Evolutionary conservation across 768 basidiomycete species (phyloP).

Genomic region (Gyrodon lividus): DNA sequence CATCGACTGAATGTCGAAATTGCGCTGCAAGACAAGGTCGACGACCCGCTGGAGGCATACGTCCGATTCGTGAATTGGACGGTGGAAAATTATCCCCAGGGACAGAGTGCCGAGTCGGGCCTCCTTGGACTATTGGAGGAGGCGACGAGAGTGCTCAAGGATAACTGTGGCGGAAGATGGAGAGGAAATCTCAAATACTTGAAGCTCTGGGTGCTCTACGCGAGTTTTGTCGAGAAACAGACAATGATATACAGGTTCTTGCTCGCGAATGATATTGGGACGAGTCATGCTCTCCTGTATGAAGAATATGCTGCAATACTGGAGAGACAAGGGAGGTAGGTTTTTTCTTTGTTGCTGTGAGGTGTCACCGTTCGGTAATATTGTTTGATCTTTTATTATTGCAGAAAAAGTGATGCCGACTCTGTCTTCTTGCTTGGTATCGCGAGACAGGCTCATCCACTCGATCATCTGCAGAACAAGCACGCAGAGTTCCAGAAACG

Average conservation of each 20-base stretch:
- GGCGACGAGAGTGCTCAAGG: conserved; percentile 82
- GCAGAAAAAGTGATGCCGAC: conserved; percentile 86
- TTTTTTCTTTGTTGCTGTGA: conserved; percentile 24
- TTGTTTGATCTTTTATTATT: not conserved
- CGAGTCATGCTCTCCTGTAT: conserved; percentile 75
- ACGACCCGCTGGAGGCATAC: conserved; percentile 84
- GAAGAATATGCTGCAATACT: conserved; percentile 88
- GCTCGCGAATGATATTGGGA: conserved; percentile 88
- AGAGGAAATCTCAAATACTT: conserved; percentile 81
- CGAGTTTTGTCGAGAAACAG: conserved; percentile 87
- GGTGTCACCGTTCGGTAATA: conserved; percentile 26
- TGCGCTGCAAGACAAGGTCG: conserved; percentile 71
- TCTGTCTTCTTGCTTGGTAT: conserved; percentile 86
- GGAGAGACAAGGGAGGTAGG: conserved; percentile 80
- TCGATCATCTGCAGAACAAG: conserved; percentile 75
- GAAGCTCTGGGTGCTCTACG: conserved; percentile 92
- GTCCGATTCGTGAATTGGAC: conserved; percentile 88
- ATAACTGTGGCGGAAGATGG: conserved; percentile 72
- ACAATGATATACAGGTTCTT: conserved; percentile 87
- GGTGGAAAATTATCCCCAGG: conserved; percentile 91
- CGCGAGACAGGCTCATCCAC: conserved; percentile 73
- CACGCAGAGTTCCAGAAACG: conserved; percentile 90
- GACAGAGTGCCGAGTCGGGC: conserved; percentile 83
- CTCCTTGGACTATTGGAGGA: conserved; percentile 92
- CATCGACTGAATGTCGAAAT: conserved; percentile 72